phyloP scores from a whole-genome alignment of 2,329 filamentous ascomycete species.

The Pseudogymnoascus sp. region DNA sequence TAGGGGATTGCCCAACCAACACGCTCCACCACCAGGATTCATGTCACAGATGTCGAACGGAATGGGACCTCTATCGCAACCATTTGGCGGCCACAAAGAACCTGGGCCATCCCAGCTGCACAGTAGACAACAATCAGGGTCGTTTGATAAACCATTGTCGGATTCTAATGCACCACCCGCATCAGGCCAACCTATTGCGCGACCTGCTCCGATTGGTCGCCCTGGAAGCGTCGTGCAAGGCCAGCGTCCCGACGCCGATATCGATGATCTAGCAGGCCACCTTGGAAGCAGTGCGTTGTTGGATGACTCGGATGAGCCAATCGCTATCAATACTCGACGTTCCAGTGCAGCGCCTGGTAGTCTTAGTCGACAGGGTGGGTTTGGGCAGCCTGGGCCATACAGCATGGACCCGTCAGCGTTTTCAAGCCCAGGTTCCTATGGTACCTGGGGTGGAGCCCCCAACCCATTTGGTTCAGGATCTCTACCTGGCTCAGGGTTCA shows the following conservation, averaged over 20 bases:
- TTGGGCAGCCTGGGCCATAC: slow-evolving; percentile 24
- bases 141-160: slow-evolving; percentile 47
- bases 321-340: slow-evolving; percentile 30
- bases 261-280: slow-evolving; percentile 67
- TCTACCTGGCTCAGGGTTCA: slow-evolving; percentile 24
- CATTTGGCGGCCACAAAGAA: slow-evolving; percentile 33
- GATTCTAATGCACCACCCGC: slow-evolving; percentile 39
- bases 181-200: slow-evolving; percentile 57
- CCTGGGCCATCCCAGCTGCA: slow-evolving; percentile 46
- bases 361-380: slow-evolving; percentile 22
- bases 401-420: slow-evolving; percentile 25
- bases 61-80: slow-evolving; percentile 30
- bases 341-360: slow-evolving; percentile 25
- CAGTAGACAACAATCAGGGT: slow-evolving; percentile 65
- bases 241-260: slow-evolving; percentile 43
- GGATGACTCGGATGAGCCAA: slow-evolving; percentile 58
- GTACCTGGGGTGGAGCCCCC: slow-evolving; percentile 28
- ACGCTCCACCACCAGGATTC: slow-evolving; percentile 46
- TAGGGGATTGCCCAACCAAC: slow-evolving; percentile 29
- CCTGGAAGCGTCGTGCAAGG: slow-evolving; percentile 63
- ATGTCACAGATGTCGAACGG: slow-evolving; percentile 32
- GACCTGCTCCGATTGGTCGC: slow-evolving; percentile 79
- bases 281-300: slow-evolving; percentile 86
- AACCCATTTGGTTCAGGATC: slow-evolving; percentile 29
- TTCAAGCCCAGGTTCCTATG: slow-evolving; percentile 24